Percentiles rank a stretch among this genome's conserved stretches.
Evolutionary conservation across 306 rosid species (phyloP).

Genomic region (Elaeagnus macrophylla): DNA sequence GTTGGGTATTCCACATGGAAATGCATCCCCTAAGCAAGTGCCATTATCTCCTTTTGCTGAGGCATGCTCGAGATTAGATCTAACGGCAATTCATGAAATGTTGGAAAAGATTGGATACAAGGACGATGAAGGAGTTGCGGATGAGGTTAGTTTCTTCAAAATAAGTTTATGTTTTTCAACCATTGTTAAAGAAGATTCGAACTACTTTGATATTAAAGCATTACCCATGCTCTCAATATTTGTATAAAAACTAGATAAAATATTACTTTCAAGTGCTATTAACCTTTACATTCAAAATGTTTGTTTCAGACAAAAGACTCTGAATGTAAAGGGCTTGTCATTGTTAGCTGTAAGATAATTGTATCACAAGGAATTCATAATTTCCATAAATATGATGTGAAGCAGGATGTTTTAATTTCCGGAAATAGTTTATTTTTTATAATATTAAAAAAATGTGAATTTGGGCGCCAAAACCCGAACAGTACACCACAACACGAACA

Average conservation of each 20-base stretch:
- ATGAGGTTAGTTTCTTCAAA: conserved; percentile 47
- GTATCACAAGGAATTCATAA: too few relatives aligned
- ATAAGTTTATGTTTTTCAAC: not conserved
- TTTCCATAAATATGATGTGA: too few relatives aligned
- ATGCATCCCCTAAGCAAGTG: conserved; percentile 43
- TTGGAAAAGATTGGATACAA: conserved; percentile 77
- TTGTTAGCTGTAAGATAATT: too few relatives aligned
- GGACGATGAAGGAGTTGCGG: conserved; percentile 96
- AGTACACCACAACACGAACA: too few relatives aligned
- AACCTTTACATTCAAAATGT: too few relatives aligned
- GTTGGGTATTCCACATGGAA: conserved; percentile 67
- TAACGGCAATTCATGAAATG: conserved; percentile 86
- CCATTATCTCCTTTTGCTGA: conserved; percentile 71
- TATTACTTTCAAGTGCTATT: not conserved
- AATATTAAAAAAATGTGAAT: too few relatives aligned
- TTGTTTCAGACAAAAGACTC: too few relatives aligned
- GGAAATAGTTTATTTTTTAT: too few relatives aligned
- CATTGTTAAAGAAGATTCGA: not conserved
- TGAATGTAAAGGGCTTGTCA: too few relatives aligned
- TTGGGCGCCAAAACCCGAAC: too few relatives aligned
- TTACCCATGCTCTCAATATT: not conserved
- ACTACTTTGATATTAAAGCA: not conserved
- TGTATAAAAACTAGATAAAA: not conserved
- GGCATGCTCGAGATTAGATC: conserved; percentile 93
- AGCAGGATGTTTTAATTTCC: too few relatives aligned